Percentiles rank a stretch among this genome's conserved stretches.
phyloP scores from a whole-genome alignment of 352 stramenopile genomes.

The Globisporangium paddicum region DNA sequence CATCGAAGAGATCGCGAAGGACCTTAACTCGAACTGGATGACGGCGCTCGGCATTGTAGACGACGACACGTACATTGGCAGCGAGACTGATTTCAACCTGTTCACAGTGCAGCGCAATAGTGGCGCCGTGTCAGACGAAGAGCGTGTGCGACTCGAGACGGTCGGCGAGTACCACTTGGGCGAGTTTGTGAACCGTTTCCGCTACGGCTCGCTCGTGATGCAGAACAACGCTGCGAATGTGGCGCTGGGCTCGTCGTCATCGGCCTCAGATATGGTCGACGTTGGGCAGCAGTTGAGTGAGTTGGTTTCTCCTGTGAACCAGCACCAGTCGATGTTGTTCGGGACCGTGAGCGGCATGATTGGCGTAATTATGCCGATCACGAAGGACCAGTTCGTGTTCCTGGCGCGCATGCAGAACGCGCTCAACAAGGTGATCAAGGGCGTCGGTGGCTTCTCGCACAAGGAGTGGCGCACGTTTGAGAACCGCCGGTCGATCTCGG shows the following conservation, averaged over 20 bases:
- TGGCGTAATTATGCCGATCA: conserved; percentile 89
- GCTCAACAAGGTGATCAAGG: conserved; percentile 86
- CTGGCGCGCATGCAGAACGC: conserved; percentile 87
- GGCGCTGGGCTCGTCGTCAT: background rate
- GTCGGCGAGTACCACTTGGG: conserved; percentile 94
- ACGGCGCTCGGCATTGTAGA: conserved; percentile 93
- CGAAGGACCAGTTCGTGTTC: conserved; percentile 91
- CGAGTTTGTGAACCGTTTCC: conserved; percentile 96
- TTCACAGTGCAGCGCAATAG: conserved; percentile 94
- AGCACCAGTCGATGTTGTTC: conserved; percentile 86
- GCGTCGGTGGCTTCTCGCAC: conserved; percentile 92
- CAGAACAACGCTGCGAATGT: conserved; percentile 44
- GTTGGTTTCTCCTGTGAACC: background rate
- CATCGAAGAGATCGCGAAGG: conserved; percentile 95
- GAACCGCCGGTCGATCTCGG: conserved; percentile 74
- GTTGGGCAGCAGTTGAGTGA: conserved; percentile 16
- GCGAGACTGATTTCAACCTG: conserved; percentile 94
- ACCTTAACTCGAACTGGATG: conserved; percentile 97
- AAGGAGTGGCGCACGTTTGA: conserved; percentile 92
- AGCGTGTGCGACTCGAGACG: conserved; percentile 89
- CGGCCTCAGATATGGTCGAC: conserved; percentile 49
- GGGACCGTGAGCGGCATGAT: conserved; percentile 96
- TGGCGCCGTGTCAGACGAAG: conserved; percentile 90
- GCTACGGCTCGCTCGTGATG: conserved; percentile 94
- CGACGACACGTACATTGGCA: conserved; percentile 94